Conservation (phyloP, 306 rosid species). For the Aeschynomene evenia region DNA sequence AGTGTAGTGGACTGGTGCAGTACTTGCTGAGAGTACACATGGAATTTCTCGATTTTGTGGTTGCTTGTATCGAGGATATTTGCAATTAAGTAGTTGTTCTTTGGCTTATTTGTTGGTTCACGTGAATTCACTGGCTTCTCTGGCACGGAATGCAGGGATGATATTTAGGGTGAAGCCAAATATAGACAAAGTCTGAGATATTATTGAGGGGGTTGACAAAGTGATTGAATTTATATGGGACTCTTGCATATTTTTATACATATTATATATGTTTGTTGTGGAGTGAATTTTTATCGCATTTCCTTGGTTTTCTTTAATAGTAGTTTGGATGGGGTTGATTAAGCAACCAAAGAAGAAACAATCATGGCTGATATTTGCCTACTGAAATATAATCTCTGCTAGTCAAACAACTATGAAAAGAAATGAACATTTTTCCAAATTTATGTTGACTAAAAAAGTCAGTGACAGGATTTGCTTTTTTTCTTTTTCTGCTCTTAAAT, state of each 20-base stretch:
- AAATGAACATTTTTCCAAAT: constrained; percentile 15
- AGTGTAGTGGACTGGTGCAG: not conserved
- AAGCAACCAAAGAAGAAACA: not conserved
- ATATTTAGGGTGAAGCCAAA: not conserved
- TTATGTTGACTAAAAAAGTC: not conserved
- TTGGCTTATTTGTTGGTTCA: not conserved
- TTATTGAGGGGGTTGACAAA: not conserved
- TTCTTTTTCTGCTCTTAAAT: constrained; percentile 5
- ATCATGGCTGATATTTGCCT: not conserved
- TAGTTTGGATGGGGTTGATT: constrained; percentile 14
- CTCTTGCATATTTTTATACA: not conserved
- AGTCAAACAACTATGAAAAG: constrained; percentile 21
- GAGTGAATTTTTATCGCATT: constrained; percentile 23
- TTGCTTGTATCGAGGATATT: not conserved
- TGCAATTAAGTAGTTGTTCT: constrained; percentile 1
- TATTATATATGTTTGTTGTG: not conserved
- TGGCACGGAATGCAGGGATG: not conserved
- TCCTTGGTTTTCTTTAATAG: not conserved
- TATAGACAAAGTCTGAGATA: not conserved
- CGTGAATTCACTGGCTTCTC: not conserved
- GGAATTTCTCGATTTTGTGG: not conserved
- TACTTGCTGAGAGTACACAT: not conserved
- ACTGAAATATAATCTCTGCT: not conserved
- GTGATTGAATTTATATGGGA: constrained; percentile 1
- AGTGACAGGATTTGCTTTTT: constrained; percentile 4